Conservation (phyloP, 768 basidiomycete species). For the Daedaleopsis nitida region DNA sequence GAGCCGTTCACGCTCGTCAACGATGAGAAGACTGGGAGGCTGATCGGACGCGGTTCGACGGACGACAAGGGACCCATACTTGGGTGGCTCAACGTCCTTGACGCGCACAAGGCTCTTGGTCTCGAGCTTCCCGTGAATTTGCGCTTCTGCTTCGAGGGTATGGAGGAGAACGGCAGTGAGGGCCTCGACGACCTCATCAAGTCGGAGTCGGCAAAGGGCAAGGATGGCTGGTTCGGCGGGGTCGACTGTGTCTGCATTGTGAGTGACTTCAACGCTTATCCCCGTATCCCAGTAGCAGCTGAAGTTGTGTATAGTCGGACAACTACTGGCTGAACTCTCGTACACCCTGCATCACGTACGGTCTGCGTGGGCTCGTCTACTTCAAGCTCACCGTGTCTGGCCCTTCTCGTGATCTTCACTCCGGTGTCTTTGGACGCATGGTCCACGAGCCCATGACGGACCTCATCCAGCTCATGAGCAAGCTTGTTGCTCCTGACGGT, state of each 20-base stretch:
- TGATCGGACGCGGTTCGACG: constrained; percentile 85
- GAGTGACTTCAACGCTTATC: constrained; percentile 29
- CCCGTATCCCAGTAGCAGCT: background rate
- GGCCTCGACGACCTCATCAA: constrained; percentile 87
- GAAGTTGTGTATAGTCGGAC: constrained; percentile 59
- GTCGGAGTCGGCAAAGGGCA: constrained; percentile 66
- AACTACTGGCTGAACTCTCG: constrained; percentile 93
- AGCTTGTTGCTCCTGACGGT: constrained; percentile 78
- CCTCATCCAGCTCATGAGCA: constrained; percentile 79
- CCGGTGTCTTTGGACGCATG: constrained; percentile 80
- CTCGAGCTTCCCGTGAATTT: constrained; percentile 86
- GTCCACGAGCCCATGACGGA: constrained; percentile 96
- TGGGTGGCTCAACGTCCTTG: constrained; percentile 88
- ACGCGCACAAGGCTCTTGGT: constrained; percentile 72
- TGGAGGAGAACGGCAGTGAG: constrained; percentile 95
- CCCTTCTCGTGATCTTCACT: constrained; percentile 87
- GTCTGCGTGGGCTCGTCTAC: constrained; percentile 86
- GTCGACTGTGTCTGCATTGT: constrained; percentile 95
- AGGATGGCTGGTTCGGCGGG: constrained; percentile 76
- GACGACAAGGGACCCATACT: constrained; percentile 92
- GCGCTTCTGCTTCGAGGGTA: constrained; percentile 92
- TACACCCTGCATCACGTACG: constrained; percentile 82
- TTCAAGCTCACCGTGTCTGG: constrained; percentile 83
- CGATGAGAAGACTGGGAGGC: constrained; percentile 52
- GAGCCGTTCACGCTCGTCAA: constrained; percentile 78